Base-by-base conservation (phyloP, 495 filamentous ascomycete species). In the Annulohypoxylon stygium region DNA sequence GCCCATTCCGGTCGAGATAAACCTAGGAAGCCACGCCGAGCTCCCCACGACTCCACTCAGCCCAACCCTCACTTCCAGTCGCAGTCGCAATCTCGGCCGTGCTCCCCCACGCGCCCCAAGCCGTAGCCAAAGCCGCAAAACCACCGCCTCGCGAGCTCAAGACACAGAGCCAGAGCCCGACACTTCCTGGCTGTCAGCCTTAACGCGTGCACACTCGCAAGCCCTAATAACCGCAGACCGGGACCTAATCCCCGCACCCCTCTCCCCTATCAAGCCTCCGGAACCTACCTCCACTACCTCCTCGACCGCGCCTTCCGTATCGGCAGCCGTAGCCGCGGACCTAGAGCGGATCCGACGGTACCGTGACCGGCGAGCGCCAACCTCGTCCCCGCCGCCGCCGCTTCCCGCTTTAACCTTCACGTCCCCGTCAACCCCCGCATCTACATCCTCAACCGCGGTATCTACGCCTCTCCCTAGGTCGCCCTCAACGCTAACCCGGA, bases 311-410 rank as follows among this genome's bases (percentile, higher is more conserved):
- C 18, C 68, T 2, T 33, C 25, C 7, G 48, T 67, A 12, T 66
- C 70, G 9, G 64, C 63, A 0, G 58, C 64, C 36, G 58, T 67
- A 14, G 70, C 60, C 25, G 65, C 61, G 37, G 71, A 73, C 48
- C 71, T 73, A 1, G 71, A 69, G 51, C 71, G 71, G 25, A 65
- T 73, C 45, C 65, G 71, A n/a, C 60, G 53, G 48, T 69, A 69
- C 47, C 65, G 71, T 10, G 55, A 51, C 0, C 60, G 71, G 30
- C 71, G 47, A 10, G 18, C 36, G 0, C 37, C 65, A n/a, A 48
- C 64, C 18, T 16, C 39, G 14, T 16, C 65, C 10, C 14, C 65
- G 26, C 26, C 57, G 8, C n/a, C 65, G 20, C 26, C 57, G 12
- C 9, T 9, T n/a, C 53, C 26, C 26, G 16, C 55, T 7, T 3